Evolutionary conservation across 1,284 basidiomycete genomes (phyloP).

Genomic region (Schizophyllum commune): DNA sequence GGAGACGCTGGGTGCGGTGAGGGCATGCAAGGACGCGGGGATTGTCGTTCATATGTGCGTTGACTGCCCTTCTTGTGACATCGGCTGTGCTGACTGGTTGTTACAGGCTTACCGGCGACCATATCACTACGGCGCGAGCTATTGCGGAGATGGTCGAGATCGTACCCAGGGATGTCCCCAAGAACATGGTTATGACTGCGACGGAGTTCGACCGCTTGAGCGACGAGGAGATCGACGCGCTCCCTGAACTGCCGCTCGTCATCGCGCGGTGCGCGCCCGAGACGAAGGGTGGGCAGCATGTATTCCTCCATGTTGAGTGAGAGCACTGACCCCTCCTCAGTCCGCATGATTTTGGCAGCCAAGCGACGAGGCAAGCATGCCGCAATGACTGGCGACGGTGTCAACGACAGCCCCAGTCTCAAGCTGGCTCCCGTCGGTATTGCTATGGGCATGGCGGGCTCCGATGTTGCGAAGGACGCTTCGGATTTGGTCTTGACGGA

Average conservation of each 20-base stretch:
- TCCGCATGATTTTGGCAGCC: background rate
- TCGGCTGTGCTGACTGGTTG: background rate
- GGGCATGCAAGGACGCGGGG: constrained; percentile 53
- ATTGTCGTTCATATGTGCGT: constrained; percentile 58
- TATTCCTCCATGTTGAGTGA: background rate
- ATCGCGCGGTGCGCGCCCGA: constrained; percentile 37
- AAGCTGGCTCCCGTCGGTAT: constrained; percentile 35
- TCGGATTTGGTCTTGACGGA: constrained; percentile 62
- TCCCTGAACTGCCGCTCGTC: constrained; percentile 33
- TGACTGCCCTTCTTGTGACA: background rate
- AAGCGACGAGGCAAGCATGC: constrained; percentile 8
- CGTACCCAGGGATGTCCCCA: constrained; percentile 54
- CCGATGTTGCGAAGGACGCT: constrained; percentile 59
- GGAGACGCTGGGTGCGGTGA: constrained; percentile 55
- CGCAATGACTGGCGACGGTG: background rate
- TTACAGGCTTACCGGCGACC: constrained; percentile 47
- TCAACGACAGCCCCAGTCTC: constrained; percentile 20
- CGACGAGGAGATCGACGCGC: constrained; percentile 46
- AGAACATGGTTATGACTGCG: constrained; percentile 47
- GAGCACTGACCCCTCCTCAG: background rate
- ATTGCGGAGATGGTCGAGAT: constrained; percentile 58
- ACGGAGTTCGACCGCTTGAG: constrained; percentile 56
- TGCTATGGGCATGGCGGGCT: constrained; percentile 44
- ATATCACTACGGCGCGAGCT: constrained; percentile 56
- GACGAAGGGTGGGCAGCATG: constrained; percentile 30